Percentiles rank a stretch among this genome's conserved stretches.
These are phyloP conservation scores for Psophocarpus tetragonolobus DNA, from an alignment of 306 rosid species.

Conservation along the genomic window DNA sequence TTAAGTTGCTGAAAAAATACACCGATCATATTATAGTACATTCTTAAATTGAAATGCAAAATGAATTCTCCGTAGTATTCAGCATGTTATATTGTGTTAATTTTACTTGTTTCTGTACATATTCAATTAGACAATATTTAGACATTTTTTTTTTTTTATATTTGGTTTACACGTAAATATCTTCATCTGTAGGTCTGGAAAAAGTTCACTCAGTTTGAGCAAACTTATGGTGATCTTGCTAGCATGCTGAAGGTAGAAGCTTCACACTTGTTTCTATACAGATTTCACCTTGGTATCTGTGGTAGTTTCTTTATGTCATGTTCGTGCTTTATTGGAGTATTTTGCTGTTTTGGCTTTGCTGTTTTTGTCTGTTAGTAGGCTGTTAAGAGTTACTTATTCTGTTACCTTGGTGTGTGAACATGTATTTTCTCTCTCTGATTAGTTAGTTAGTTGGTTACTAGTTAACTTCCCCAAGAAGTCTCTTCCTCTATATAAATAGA, in stretches of 20 bases:
- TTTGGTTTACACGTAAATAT: conserved; percentile 24
- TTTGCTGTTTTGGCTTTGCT: no score
- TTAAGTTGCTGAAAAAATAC: background rate
- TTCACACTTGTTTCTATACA: conserved; percentile 10
- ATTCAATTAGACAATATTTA: conserved; percentile 4
- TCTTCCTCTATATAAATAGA: no score
- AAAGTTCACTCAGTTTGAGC: conserved; percentile 80
- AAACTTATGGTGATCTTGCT: conserved; percentile 90
- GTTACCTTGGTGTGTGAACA: no score
- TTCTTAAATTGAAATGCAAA: conserved; percentile 4
- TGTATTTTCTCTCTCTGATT: no score
- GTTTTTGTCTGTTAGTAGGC: no score
- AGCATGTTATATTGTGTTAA: background rate
- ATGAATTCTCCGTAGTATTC: background rate
- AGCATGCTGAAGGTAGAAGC: conserved; percentile 84
- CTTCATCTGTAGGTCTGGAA: conserved; percentile 78
- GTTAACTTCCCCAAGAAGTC: no score
- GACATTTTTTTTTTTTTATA: conserved; percentile 8
- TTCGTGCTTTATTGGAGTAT: no score
- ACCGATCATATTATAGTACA: background rate
- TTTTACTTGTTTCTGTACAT: background rate
- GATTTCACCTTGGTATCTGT: background rate
- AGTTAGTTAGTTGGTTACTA: no score
- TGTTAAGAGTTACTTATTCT: no score
- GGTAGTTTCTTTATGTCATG: background rate